phyloP scores from a whole-genome alignment of 495 filamentous ascomycete species.

The Thermochaetoides thermophila region DNA sequence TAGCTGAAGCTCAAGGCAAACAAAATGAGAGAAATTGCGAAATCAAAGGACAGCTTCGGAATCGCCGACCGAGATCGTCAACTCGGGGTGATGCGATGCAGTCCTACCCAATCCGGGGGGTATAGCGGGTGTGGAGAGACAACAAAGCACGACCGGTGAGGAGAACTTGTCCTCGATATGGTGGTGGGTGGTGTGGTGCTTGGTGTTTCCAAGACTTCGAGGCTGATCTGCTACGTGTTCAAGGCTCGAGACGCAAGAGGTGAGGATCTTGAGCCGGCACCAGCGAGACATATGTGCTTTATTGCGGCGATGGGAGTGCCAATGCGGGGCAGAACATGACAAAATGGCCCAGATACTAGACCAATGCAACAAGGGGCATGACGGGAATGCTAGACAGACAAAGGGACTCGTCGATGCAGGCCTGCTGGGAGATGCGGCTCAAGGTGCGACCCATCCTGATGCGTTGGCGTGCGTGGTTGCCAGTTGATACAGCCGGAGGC shows the following conservation, averaged over 20 bases:
- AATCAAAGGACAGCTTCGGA: slow-evolving; percentile 3
- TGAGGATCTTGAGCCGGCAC: slow-evolving; percentile 22
- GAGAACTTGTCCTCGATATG: slow-evolving; percentile 29
- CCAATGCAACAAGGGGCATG: slow-evolving; percentile 24
- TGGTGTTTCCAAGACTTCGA: slow-evolving; percentile 34
- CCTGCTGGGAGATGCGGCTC: slow-evolving; percentile 41
- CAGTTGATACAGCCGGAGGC: slow-evolving; percentile 57
- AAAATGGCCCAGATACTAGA: slow-evolving; percentile 31
- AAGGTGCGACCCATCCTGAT: slow-evolving; percentile 59
- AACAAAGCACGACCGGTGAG: slow-evolving; percentile 16
- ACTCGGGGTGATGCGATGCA: slow-evolving; percentile 37
- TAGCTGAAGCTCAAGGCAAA: slow-evolving; percentile 5
- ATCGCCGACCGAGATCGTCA: slow-evolving; percentile 20
- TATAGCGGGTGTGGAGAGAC: slow-evolving; percentile 12
- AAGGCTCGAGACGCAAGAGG: slow-evolving; percentile 7
- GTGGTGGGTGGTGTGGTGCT: slow-evolving; percentile 30
- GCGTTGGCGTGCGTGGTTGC: slow-evolving; percentile 80
- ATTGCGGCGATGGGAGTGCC: slow-evolving; percentile 39
- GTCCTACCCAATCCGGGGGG: slow-evolving; percentile 37
- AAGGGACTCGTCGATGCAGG: slow-evolving; percentile 37
- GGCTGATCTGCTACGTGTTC: background rate
- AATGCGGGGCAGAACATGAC: slow-evolving; percentile 32
- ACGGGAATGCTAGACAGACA: slow-evolving; percentile 30
- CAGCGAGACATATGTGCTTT: slow-evolving; percentile 48
- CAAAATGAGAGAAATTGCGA: slow-evolving; percentile 12